A percentile compares a stretch with the other conserved stretches of the same genome.
Evolutionary conservation across 2,329 filamentous ascomycete species (phyloP).

Genomic region (Cladosporium austrohemisphaericum): DNA sequence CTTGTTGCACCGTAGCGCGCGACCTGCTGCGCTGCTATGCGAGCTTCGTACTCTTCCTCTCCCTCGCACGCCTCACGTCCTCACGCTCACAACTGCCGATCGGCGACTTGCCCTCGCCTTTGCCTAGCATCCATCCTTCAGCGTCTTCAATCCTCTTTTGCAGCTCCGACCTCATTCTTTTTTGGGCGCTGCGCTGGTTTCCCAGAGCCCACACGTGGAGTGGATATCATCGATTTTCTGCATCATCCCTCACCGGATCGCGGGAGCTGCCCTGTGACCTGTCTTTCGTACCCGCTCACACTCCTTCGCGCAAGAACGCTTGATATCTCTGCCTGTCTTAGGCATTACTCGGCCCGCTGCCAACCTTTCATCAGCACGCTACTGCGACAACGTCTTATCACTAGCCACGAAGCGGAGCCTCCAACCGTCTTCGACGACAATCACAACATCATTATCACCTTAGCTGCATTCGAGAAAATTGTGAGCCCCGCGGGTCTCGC

Average conservation of each 20-base stretch:
- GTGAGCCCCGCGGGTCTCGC: conserved; percentile 2
- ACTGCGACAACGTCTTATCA: conserved; percentile 5
- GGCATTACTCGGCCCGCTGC: conserved; percentile 6
- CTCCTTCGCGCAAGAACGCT: conserved; percentile 9
- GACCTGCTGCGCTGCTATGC: neutral
- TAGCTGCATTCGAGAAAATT: conserved; percentile 8
- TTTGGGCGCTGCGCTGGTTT: conserved; percentile 7
- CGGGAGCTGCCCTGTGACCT: conserved; percentile 3
- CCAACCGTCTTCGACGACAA: neutral
- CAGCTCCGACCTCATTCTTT: conserved; percentile 2
- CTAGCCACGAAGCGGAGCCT: conserved; percentile 6
- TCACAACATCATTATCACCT: conserved; percentile 1
- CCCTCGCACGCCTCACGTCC: neutral
- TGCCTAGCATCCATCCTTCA: conserved; percentile 2
- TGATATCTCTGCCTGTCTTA: conserved; percentile 1
- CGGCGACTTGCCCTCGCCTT: conserved; percentile 6
- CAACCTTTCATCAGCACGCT: conserved; percentile 2
- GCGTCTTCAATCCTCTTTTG: conserved; percentile 5
- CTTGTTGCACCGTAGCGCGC: neutral
- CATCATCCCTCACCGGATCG: neutral
- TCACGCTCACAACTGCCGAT: conserved; percentile 9
- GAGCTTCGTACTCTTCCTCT: neutral
- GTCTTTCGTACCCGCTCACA: conserved; percentile 10
- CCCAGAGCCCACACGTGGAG: conserved; percentile 9
- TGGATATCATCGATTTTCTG: conserved; percentile 2